Base-by-base conservation (phyloP, 2,329 filamentous ascomycete species). In the Hypoxylon sp. region DNA sequence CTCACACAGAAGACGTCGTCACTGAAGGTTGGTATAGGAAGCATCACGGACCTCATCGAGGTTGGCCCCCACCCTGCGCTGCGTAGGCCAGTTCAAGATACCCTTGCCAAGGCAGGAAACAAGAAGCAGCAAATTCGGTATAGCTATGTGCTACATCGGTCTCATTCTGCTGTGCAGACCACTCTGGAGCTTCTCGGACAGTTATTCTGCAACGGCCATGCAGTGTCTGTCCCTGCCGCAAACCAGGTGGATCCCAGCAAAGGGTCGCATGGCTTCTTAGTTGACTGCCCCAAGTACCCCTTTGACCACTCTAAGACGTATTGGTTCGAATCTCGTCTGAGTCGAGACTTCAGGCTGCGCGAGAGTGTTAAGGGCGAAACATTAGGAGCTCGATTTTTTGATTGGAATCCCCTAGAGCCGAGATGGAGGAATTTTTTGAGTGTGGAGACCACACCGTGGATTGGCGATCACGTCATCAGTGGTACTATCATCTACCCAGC, bases 401-500 rank as follows among this genome's bases (percentile, higher is more conserved):
- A 69, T 52, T 69, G 67, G 67, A 69, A 69, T 37, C 74, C 77
- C 1, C 55, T 76, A 9, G 71, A 75, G 2, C 78, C 78, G 2
- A 63, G 72, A 8, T 87, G 85, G 85, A 78, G 84, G 14, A 83
- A 84, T 52, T 75, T 84, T 17, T 75, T 85, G 9, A 77, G 79
- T 0, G 59, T 82, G 0, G 75, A 80, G 9, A 79, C 82, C 3
- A 75, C 77, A 1, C 81, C 82, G 0, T 87, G 85, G 85, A 69
- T 86, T 4, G 74, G 75, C 0, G 82, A 86, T 61, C 84, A 87
- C 58, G 74, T 81, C 55, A 59, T 78, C 44, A 69, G 71, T 50
- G 67, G 67, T 8, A 71, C 68, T 0, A 71, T 78, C 5, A 60
- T 82, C 6, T 81, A 76, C n/a, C 81, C 81, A 1, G 80, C 76